A percentile compares a stretch with the other conserved stretches of the same genome.
Evolutionary conservation across 768 basidiomycete species (phyloP).

Genomic region (Pleurotus ostreatus): DNA sequence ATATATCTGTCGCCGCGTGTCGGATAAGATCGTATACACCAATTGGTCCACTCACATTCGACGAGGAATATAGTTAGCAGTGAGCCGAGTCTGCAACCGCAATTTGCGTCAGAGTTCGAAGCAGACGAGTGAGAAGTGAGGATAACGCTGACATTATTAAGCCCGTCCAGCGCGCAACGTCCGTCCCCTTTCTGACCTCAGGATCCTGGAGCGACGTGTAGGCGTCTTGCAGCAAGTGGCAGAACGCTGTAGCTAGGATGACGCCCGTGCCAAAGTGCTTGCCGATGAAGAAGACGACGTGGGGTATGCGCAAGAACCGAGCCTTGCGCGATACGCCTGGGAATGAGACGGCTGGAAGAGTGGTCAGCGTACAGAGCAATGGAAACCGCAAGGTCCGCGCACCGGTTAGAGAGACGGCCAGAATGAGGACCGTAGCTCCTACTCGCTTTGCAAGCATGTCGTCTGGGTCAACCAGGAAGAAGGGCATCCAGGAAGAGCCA

Average conservation of each 20-base stretch:
- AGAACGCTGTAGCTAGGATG: slow-evolving; percentile 79
- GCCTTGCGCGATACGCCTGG: slow-evolving; percentile 58
- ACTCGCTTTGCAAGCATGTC: slow-evolving; percentile 3
- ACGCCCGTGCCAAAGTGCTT: slow-evolving; percentile 87
- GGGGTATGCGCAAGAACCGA: slow-evolving; percentile 56
- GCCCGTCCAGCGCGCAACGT: slow-evolving; percentile 58
- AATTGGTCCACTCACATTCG: slow-evolving; percentile 55
- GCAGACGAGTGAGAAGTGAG: background rate
- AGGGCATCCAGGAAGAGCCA: too few species aligned
- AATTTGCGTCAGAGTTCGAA: slow-evolving; percentile 3
- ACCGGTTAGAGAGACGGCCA: slow-evolving; percentile 65
- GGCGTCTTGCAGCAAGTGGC: slow-evolving; percentile 75
- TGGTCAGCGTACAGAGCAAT: background rate
- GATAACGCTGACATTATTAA: slow-evolving; percentile 62
- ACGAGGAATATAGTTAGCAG: slow-evolving; percentile 71
- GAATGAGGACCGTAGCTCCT: slow-evolving; percentile 46
- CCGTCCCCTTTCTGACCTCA: slow-evolving; percentile 38
- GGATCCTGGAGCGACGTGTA: slow-evolving; percentile 55
- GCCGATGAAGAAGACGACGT: slow-evolving; percentile 74
- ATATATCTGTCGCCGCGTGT: slow-evolving; percentile 46
- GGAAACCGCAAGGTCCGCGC: slow-evolving; percentile 13
- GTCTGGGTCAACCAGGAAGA: too few species aligned
- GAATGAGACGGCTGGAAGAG: slow-evolving; percentile 59
- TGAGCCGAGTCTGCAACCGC: slow-evolving; percentile 47
- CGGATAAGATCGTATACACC: background rate